A percentile compares a stretch with the other conserved stretches of the same genome.
Evolutionary conservation across 495 filamentous ascomycete species (phyloP).

Genomic region (Darksidea phi): DNA sequence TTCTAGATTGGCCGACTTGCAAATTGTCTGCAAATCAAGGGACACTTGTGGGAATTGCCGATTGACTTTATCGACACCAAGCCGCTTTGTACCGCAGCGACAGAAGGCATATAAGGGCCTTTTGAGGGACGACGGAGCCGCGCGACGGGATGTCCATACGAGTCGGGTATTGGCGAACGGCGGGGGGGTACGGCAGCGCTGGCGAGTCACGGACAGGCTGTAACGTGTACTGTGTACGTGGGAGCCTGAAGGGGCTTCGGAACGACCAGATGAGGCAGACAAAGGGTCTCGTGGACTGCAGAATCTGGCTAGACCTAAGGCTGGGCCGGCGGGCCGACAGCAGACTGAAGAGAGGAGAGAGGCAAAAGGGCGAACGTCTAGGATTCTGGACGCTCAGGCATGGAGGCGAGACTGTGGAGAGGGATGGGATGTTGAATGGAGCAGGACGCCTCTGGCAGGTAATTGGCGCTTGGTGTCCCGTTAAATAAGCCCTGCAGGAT

Average conservation of each 20-base stretch:
- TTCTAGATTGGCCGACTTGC: neutral
- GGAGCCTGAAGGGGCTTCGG: neutral
- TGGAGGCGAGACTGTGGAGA: neutral
- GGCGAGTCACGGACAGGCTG: neutral
- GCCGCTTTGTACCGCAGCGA: conserved; percentile 6
- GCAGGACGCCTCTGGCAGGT: neutral
- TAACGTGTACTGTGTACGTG: neutral
- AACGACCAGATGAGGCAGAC: neutral
- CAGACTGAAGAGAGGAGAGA: neutral
- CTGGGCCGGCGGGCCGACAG: neutral
- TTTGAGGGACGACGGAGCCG: neutral
- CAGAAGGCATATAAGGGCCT: neutral
- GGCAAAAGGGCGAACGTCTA: conserved; percentile 1
- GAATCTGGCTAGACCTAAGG: conserved; percentile 7
- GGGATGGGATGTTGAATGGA: neutral
- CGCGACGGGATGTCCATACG: too few species aligned
- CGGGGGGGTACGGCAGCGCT: neutral
- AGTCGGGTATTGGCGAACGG: too few species aligned
- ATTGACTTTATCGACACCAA: neutral
- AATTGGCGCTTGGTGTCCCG: neutral
- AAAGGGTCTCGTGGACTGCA: conserved; percentile 18
- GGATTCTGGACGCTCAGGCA: conserved; percentile 1
- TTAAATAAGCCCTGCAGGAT: too few species aligned
- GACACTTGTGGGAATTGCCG: conserved; percentile 2
- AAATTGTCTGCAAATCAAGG: conserved; percentile 1